Evolutionary conservation across 2,329 filamentous ascomycete genomes (phyloP).

Genomic region (Lachnum nothofagi): DNA sequence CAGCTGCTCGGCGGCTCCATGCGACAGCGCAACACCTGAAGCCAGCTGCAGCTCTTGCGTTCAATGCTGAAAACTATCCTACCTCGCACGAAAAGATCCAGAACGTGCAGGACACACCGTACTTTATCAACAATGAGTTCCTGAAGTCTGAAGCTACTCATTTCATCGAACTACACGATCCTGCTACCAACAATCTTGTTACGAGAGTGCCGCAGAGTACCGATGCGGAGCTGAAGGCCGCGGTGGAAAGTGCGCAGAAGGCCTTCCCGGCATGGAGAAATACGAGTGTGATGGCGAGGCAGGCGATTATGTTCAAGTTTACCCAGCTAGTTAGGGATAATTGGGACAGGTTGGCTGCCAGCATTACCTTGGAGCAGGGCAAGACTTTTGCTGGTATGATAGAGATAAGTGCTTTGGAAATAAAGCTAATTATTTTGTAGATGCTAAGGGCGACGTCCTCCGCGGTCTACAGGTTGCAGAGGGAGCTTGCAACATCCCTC

Average conservation of each 20-base stretch:
- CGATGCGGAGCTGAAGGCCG: constrained; percentile 67
- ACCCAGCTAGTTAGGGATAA: constrained; percentile 74
- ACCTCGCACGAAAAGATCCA: constrained; percentile 67
- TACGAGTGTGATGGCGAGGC: constrained; percentile 66
- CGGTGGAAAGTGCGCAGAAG: constrained; percentile 68
- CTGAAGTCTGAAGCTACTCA: constrained; percentile 60
- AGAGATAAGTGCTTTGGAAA: background rate
- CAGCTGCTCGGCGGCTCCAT: constrained; percentile 50
- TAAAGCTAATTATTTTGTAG: constrained; percentile 32
- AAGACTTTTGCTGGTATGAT: constrained; percentile 65
- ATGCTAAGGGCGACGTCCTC: constrained; percentile 76
- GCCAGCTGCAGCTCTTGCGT: constrained; percentile 49
- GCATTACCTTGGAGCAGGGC: constrained; percentile 82
- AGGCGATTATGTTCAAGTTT: constrained; percentile 86
- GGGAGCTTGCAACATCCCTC: constrained; percentile 73
- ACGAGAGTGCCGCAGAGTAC: constrained; percentile 80
- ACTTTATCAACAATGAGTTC: constrained; percentile 80
- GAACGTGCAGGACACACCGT: constrained; percentile 65
- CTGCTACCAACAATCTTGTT: constrained; percentile 79
- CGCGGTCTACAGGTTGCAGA: constrained; percentile 80
- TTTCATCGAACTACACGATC: constrained; percentile 77
- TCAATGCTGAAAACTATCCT: constrained; percentile 58
- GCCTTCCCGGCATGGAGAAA: constrained; percentile 70
- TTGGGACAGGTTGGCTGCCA: constrained; percentile 78
- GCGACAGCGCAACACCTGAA: constrained; percentile 52